Conservation (phyloP, 768 basidiomycete species). For the Leccinellum luteum region DNA sequence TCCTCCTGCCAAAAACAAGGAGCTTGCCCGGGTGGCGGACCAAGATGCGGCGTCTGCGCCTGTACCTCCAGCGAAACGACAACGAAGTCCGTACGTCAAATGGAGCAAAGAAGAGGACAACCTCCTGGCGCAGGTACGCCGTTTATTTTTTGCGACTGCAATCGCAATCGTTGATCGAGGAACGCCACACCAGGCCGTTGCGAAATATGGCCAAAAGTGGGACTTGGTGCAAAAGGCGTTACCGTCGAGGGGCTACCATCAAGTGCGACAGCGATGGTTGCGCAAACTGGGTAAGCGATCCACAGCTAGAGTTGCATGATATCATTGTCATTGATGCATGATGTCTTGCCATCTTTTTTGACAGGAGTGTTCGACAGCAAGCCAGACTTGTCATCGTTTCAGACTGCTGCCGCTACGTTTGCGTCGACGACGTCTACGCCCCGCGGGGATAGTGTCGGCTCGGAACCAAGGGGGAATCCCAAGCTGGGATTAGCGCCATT, state of each 20-base stretch:
- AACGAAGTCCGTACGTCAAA: slow-evolving; percentile 40
- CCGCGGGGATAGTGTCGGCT: slow-evolving; percentile 1
- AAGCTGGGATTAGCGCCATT: slow-evolving; percentile 38
- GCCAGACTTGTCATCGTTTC: slow-evolving; percentile 33
- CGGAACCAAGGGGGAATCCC: slow-evolving; percentile 33
- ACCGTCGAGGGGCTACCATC: slow-evolving; percentile 41
- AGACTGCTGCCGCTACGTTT: slow-evolving; percentile 23
- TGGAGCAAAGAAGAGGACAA: slow-evolving; percentile 45
- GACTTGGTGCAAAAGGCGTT: slow-evolving; percentile 41
- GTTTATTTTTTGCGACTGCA: neutral
- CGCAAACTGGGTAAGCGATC: slow-evolving; percentile 34
- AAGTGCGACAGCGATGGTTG: slow-evolving; percentile 44
- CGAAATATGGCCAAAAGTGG: slow-evolving; percentile 40
- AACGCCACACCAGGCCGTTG: slow-evolving; percentile 29
- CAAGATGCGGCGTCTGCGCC: slow-evolving; percentile 17
- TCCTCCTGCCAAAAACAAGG: slow-evolving; percentile 16
- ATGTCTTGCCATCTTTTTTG: too few species aligned
- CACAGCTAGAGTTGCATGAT: too few species aligned
- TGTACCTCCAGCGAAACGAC: slow-evolving; percentile 30
- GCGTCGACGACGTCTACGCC: slow-evolving; percentile 8
- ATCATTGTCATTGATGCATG: too few species aligned
- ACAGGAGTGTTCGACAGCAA: slow-evolving; percentile 38
- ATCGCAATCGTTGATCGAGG: neutral
- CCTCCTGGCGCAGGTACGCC: slow-evolving; percentile 35
- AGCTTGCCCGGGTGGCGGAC: slow-evolving; percentile 26